phyloP scores from a whole-genome alignment of 495 filamentous ascomycete genomes.

The Lasiosphaeria ovina region DNA sequence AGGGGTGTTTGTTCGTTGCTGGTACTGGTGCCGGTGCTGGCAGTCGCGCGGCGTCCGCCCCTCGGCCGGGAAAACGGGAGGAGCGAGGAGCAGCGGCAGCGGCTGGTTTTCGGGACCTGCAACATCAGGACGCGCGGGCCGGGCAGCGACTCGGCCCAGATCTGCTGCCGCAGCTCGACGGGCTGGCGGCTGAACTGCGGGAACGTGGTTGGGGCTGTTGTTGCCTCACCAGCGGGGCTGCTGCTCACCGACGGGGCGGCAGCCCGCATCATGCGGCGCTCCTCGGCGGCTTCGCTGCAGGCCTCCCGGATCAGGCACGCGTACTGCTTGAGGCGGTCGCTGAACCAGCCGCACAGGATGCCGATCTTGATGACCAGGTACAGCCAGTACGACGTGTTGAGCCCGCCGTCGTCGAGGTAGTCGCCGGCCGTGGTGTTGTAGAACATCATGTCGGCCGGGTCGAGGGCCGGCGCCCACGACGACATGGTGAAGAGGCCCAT shows the following conservation, averaged over 20 bases:
- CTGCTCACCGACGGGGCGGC: not conserved
- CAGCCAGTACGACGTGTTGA: conserved; percentile 13
- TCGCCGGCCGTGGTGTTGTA: not conserved
- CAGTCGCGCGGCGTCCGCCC: too few species aligned
- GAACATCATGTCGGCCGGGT: not conserved
- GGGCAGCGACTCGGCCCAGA: conserved; percentile 26
- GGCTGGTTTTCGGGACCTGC: conserved; percentile 5
- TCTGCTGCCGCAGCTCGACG: conserved; percentile 25
- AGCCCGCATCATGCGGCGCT: conserved; percentile 5
- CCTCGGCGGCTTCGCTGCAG: conserved; percentile 11
- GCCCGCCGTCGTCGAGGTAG: not conserved
- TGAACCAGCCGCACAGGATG: conserved; percentile 20
- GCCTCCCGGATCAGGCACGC: conserved; percentile 13
- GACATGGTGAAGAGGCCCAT: not conserved
- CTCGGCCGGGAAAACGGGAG: too few species aligned
- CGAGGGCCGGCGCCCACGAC: not conserved
- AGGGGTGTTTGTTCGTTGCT: too few species aligned
- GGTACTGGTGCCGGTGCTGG: not conserved
- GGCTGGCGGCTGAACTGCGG: conserved; percentile 23
- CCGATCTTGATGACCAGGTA: conserved; percentile 15
- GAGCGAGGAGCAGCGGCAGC: too few species aligned
- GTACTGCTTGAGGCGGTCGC: conserved; percentile 11
- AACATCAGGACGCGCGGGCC: conserved; percentile 23
- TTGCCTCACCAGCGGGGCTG: not conserved
- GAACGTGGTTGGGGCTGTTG: conserved; percentile 16